Evolutionary conservation across 1,284 basidiomycete species (phyloP).

Genomic region (Cerrena zonata): DNA sequence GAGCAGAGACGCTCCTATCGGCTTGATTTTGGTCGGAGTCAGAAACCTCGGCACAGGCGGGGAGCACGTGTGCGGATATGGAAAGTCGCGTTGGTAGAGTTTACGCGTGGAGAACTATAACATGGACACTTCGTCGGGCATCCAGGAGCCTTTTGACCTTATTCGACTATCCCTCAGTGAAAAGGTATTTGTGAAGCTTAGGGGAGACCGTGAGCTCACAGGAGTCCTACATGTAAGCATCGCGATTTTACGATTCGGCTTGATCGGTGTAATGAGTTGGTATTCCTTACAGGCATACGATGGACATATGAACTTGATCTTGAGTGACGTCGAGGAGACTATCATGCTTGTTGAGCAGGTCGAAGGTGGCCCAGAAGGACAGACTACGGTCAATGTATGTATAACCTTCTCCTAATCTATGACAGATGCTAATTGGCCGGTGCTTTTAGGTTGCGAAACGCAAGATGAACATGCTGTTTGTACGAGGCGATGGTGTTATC

Average conservation of each 20-base stretch:
- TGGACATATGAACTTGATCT: conserved; percentile 98
- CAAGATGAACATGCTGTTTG: conserved; percentile 97
- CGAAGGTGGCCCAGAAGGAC: conserved; percentile 46
- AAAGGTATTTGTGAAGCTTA: conserved; percentile 91
- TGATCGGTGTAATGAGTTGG: conserved; percentile 10
- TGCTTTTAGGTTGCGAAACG: conserved; percentile 76
- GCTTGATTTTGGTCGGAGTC: conserved; percentile 19
- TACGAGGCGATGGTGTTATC: conserved; percentile 92
- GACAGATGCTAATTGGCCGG: neutral
- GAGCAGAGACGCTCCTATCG: neutral
- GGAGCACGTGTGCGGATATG: conserved; percentile 17
- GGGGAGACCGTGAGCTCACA: conserved; percentile 89
- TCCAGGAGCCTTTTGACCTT: conserved; percentile 97
- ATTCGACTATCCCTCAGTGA: conserved; percentile 94
- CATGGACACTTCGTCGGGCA: conserved; percentile 73
- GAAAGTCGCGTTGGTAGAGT: conserved; percentile 8
- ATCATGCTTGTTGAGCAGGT: conserved; percentile 83
- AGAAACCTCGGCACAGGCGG: conserved; percentile 3
- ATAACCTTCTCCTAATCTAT: neutral
- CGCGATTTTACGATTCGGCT: neutral
- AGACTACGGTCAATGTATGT: conserved; percentile 60
- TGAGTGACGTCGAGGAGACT: conserved; percentile 95
- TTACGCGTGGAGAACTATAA: conserved; percentile 12
- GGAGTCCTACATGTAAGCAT: conserved; percentile 85
- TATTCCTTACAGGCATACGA: conserved; percentile 79